Conservation (phyloP, 345 rosid species). For the Pseudoturritis turrita region DNA sequence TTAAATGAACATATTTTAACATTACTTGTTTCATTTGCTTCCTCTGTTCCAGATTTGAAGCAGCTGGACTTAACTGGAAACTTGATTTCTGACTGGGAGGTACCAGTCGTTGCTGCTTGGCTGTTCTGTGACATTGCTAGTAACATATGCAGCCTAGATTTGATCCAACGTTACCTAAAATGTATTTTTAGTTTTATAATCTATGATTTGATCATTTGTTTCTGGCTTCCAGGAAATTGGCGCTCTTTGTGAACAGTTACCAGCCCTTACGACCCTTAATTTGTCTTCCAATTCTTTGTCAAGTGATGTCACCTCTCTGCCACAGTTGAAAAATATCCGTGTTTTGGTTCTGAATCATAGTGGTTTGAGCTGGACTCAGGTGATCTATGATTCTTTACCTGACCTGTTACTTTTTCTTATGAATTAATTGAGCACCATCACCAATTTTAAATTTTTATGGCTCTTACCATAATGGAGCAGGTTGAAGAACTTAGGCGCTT, state of each 20-base stretch:
- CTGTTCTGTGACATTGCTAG: not conserved
- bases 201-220: not conserved
- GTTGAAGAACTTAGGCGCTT: conserved; percentile 63
- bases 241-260: conserved; percentile 64
- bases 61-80: conserved; percentile 91
- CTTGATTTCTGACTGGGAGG: conserved; percentile 90
- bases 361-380: conserved; percentile 76
- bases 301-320: conserved; percentile 39
- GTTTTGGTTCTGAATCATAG: conserved; percentile 71
- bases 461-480: conserved; percentile 33
- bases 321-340: conserved; percentile 50
- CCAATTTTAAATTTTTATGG: not conserved
- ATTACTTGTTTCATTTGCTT: not conserved
- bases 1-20: not conserved
- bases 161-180: not conserved
- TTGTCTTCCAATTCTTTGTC: conserved; percentile 64
- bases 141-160: not conserved
- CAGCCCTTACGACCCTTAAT: conserved; percentile 58
- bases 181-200: not conserved
- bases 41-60: conserved; percentile 53
- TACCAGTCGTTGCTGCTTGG: conserved; percentile 13
- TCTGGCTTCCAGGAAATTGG: conserved; percentile 56
- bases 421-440: not conserved
- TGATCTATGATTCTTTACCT: conserved; percentile 17
- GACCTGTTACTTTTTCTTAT: not conserved